Evolutionary conservation across 1,284 basidiomycete species (phyloP).

Genomic region (Cystobasidium slooffiae): DNA sequence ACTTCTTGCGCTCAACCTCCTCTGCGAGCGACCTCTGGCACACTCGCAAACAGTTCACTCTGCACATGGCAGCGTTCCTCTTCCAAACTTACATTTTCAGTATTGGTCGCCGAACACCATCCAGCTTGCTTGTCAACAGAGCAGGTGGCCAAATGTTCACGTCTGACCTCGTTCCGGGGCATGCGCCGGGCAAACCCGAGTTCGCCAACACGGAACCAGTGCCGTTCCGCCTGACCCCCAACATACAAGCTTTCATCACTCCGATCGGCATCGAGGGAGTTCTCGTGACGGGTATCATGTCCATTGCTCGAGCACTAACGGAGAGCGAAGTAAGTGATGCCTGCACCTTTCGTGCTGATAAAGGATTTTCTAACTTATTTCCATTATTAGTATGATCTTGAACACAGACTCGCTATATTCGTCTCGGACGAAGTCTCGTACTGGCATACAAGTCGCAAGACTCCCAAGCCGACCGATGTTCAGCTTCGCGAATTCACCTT

Average conservation of each 20-base stretch:
- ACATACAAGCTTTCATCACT: conserved; percentile 92
- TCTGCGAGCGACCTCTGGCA: conserved; percentile 89
- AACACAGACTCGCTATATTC: conserved; percentile 86
- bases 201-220: conserved; percentile 71
- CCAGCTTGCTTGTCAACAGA: conserved; percentile 85
- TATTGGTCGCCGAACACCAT: conserved; percentile 80
- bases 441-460: conserved; percentile 60
- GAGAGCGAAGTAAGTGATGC: conserved; percentile 79
- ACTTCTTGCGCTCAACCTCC: conserved; percentile 84
- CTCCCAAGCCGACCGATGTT: conserved; percentile 59
- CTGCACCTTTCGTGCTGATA: conserved; percentile 43
- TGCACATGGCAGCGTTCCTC: conserved; percentile 82
- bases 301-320: conserved; percentile 86
- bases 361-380: conserved; percentile 9
- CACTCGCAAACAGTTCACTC: conserved; percentile 94
- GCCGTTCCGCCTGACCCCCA: conserved; percentile 96
- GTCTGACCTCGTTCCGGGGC: conserved; percentile 68
- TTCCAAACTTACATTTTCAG: conserved; percentile 93
- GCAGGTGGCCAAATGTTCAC: conserved; percentile 87
- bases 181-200: conserved; percentile 59
- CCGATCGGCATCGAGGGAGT: conserved; percentile 89
- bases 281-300: conserved; percentile 82
- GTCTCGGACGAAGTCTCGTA: conserved; percentile 87
- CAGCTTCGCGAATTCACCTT: conserved; percentile 71
- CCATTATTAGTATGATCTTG: conserved; percentile 76